A percentile compares a stretch with the other conserved stretches of the same genome.
These are phyloP conservation scores for Irpex lacteus DNA, from an alignment of 1,284 basidiomycete genomes.

Conservation along the genomic window DNA sequence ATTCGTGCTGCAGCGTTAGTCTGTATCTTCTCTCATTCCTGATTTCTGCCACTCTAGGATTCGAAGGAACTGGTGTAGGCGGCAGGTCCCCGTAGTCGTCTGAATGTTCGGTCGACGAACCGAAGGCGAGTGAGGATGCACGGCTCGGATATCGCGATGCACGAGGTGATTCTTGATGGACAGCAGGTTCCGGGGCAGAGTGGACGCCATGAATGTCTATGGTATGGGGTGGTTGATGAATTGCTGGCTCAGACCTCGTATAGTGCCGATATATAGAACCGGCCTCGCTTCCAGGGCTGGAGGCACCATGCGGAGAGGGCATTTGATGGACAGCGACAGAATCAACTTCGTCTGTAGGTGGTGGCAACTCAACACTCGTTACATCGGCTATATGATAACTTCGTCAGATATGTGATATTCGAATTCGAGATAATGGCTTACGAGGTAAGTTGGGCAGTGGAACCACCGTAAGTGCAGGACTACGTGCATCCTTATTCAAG, in stretches of 20 bases:
- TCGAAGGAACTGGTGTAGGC: conserved; percentile 43
- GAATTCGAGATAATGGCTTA: conserved; percentile 15
- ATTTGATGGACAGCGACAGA: neutral
- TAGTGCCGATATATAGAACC: neutral
- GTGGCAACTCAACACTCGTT: conserved; percentile 5
- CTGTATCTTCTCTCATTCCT: conserved; percentile 64
- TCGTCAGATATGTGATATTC: neutral
- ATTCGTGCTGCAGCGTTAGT: conserved; percentile 57
- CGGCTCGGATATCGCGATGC: conserved; percentile 4
- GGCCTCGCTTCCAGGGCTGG: neutral
- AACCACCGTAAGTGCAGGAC: conserved; percentile 37
- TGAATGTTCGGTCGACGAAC: conserved; percentile 7
- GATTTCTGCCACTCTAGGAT: conserved; percentile 41
- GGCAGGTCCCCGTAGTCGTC: conserved; percentile 21
- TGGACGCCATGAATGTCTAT: neutral
- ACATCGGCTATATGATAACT: conserved; percentile 10
- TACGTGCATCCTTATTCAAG: conserved; percentile 21
- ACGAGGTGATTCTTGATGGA: neutral
- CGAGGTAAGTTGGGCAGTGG: conserved; percentile 29
- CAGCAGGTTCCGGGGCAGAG: neutral
- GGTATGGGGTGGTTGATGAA: neutral
- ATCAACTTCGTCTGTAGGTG: neutral
- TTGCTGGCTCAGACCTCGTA: neutral
- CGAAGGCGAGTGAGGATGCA: conserved; percentile 4
- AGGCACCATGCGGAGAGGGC: neutral